Base-by-base conservation (phyloP, 2,329 filamentous ascomycete genomes). In the Clonostachys sp. region DNA sequence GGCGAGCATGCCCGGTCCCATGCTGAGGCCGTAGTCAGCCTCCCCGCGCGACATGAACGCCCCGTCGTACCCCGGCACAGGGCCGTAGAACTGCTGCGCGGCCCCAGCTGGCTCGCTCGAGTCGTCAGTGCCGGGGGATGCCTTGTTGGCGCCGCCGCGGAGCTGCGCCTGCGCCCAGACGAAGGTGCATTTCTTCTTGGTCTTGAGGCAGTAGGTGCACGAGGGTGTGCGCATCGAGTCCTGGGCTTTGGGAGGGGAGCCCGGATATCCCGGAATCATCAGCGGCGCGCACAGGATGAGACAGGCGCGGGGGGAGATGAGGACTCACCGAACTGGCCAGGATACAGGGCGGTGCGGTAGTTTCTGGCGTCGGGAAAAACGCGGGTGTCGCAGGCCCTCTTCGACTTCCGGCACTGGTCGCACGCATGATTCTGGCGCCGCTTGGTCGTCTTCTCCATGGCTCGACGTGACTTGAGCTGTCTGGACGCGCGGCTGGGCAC, bases 141-240 rank as follows among this genome's bases (percentile, higher is more conserved):
- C 36, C 42, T 20, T 34, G 18, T 12, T n/a, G 38, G 45, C 38
- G 50, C 44, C 5, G 39, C n/a, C 33, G 38, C 41, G n/a, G 44
- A 45, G 5, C 13, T 55, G 50, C n/a, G 51, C 50, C 33, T 46
- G 48, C 9, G 48, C 55, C 61, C 61, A 62, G 9, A 61, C 54
- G 38, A 61, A 47, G 2, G 60, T 58, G 13, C 61, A 64, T 10
- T 49, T 51, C 41, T 64, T 64, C 7, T 57, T 54, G 14, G 61
- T 64, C 46, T 55, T 61, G 6, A 50, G 46, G 33, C 61, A 64
- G 13, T 64, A 64, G 0, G 60, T 58, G 43, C 61, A 64, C 6
- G 53, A 46, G 9, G 36, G 13, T 12, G 38, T 45, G n/a, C 18
- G 33, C 18, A 33, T 12, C 24, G 18, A 42, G 16, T 18, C n/a